Evolutionary conservation across 768 basidiomycete species (phyloP), one percentile per base, ranked within the genome.

Genomic region (Coprinopsis strossmayeri): DNA sequence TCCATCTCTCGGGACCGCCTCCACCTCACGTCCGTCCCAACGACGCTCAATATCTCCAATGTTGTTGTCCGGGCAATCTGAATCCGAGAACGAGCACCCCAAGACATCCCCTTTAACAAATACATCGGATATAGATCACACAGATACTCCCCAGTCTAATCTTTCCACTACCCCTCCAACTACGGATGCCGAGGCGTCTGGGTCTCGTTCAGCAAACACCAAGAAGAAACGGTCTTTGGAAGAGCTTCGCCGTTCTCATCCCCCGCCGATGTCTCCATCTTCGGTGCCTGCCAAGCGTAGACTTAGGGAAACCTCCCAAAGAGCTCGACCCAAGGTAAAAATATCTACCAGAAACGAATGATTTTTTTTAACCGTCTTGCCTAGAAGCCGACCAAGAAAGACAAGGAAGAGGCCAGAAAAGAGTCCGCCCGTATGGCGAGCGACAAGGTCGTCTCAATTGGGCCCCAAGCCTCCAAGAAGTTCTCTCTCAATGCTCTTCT

Each of bases 331-430:
- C 32, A 57, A 50, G 50, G 57, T 32, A 28, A 1, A 12, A 5
- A 12, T 37, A 10, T 9, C 35, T 5, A 10, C 17, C 17, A 32
- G 30, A 32, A 24, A 26, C 34, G 7, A n/a, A n/a, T 28, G 2
- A 32, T 26, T 5, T 27, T 27, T n/a, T 24, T 30, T 26, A 23
- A 44, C 44, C 27, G 41, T 18, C 34, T 15, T 48, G 54, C 32
- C 21, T 41, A 81, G 81, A 70, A 72, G 34, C 79, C 74, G 3
- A 78, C 79, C 15, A 81, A 78, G 59, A 81, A 78, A 53, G 80
- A 81, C 44, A 54, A 66, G 17, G 54, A 55, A 30, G 81, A 82
- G 43, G 76, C 72, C 23, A 60, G 57, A 2, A 68, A 74, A 26
- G 73, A 76, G 42, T 68, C 73, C 23, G 65, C 71, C 24, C 72